Evolutionary conservation across 2,329 filamentous ascomycete species (phyloP).

Genomic region (Aspergillus viridinutans): DNA sequence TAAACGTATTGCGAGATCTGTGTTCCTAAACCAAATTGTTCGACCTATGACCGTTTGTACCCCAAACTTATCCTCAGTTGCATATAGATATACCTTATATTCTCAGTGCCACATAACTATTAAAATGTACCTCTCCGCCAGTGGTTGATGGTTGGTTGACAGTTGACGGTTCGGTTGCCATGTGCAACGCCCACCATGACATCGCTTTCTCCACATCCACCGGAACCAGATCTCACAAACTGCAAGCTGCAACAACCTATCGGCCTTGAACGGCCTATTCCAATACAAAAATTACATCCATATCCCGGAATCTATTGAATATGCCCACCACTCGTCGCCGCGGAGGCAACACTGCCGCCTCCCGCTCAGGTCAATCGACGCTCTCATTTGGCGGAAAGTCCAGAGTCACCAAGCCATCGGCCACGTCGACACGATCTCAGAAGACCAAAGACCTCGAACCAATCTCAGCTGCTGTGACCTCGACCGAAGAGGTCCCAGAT

Average conservation of each 20-base stretch:
- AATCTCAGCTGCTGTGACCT: slow-evolving; percentile 30
- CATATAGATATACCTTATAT: not conserved
- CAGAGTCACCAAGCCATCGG: slow-evolving; percentile 56
- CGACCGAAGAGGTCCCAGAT: slow-evolving; percentile 18
- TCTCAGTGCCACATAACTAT: not conserved
- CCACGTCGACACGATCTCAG: slow-evolving; percentile 26
- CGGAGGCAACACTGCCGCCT: slow-evolving; percentile 31
- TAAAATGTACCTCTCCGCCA: not conserved
- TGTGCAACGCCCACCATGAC: slow-evolving; percentile 16
- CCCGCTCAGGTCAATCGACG: slow-evolving; percentile 51
- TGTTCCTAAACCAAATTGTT: too few relatives aligned
- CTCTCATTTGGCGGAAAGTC: slow-evolving; percentile 58
- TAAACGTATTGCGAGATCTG: not conserved
- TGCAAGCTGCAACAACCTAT: slow-evolving; percentile 1
- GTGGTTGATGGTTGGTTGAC: not conserved
- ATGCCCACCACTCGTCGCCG: slow-evolving; percentile 44
- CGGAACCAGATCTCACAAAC: slow-evolving; percentile 4
- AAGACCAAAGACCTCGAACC: slow-evolving; percentile 31
- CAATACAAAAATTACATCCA: not conserved
- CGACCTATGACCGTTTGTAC: not conserved
- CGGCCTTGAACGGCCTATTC: not conserved
- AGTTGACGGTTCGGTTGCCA: slow-evolving; percentile 7
- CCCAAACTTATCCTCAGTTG: not conserved
- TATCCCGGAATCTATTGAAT: not conserved
- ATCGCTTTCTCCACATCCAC: slow-evolving; percentile 12